phyloP scores from a whole-genome alignment of 2,329 filamentous ascomycete species.

The Nothopassalora personata region DNA sequence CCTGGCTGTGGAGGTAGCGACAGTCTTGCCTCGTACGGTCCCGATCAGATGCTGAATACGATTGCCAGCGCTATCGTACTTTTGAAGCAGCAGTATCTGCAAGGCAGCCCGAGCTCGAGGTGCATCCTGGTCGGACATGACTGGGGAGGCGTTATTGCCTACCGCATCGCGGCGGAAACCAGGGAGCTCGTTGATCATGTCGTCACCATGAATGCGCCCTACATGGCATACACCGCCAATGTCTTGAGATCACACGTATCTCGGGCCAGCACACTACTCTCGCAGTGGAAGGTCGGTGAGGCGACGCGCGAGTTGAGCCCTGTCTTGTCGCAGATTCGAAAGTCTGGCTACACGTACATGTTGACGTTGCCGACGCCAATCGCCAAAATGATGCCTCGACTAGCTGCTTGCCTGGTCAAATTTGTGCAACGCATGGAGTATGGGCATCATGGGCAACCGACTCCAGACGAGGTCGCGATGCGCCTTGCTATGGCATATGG shows the following conservation, averaged over 20 bases:
- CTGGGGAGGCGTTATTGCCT: conserved; percentile 47
- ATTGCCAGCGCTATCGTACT: conserved; percentile 50
- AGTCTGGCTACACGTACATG: conserved; percentile 45
- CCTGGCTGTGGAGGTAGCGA: conserved; percentile 57
- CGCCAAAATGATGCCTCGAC: conserved; percentile 29
- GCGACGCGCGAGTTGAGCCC: conserved; percentile 23
- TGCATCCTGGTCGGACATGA: conserved; percentile 44
- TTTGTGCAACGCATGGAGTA: conserved; percentile 24
- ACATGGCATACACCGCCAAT: conserved; percentile 36
- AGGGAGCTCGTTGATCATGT: conserved; percentile 51
- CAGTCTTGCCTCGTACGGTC: conserved; percentile 44
- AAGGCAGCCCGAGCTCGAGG: conserved; percentile 17
- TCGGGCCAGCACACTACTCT: conserved; percentile 5
- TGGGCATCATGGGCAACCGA: not conserved
- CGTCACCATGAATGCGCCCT: conserved; percentile 49
- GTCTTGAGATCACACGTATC: conserved; percentile 8
- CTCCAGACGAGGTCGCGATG: conserved; percentile 4
- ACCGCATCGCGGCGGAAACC: conserved; percentile 55
- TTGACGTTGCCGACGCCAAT: conserved; percentile 16
- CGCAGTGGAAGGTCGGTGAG: conserved; percentile 4
- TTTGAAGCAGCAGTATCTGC: conserved; percentile 44
- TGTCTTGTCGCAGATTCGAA: conserved; percentile 43
- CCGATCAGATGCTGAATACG: conserved; percentile 49
- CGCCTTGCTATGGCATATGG: conserved; percentile 48
- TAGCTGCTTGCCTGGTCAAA: conserved; percentile 44